Evolutionary conservation across 441 rosid genomes (phyloP).

Genomic region (Erodium trifolium): DNA sequence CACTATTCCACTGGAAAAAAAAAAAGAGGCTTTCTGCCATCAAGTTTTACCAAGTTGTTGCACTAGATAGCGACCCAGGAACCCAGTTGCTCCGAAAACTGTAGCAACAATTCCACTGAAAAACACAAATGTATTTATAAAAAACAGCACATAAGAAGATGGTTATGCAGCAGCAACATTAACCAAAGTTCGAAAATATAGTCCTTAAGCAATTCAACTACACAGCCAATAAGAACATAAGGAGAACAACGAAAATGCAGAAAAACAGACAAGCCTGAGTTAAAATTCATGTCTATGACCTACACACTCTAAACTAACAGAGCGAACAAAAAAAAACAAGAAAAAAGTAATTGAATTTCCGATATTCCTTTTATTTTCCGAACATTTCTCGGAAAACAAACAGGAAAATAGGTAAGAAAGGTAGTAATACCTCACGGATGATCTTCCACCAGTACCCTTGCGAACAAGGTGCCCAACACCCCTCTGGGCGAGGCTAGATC

Average conservation of each 20-base stretch:
- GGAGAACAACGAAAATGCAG: too few relatives aligned
- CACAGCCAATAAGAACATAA: neutral
- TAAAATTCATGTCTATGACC: too few relatives aligned
- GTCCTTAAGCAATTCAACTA: neutral
- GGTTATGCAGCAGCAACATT: neutral
- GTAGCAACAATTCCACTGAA: constrained; percentile 93
- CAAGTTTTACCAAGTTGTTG: constrained; percentile 76
- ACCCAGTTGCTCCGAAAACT: constrained; percentile 97
- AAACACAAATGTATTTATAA: neutral
- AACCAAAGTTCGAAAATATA: neutral
- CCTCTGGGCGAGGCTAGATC: constrained; percentile 51
- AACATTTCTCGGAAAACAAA: neutral
- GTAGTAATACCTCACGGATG: constrained; percentile 70
- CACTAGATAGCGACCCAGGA: constrained; percentile 95
- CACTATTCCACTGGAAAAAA: neutral
- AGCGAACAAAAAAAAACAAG: neutral
- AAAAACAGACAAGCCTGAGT: too few relatives aligned
- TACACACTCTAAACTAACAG: too few relatives aligned
- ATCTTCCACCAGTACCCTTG: constrained; percentile 98
- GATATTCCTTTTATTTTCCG: neutral
- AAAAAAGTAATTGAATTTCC: neutral
- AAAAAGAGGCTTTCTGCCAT: neutral
- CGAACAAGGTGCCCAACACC: constrained; percentile 81
- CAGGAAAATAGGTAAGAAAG: neutral
- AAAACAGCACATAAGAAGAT: neutral